phyloP scores from a whole-genome alignment of 108 stramenopile species.

The Conticribra guillardii region DNA sequence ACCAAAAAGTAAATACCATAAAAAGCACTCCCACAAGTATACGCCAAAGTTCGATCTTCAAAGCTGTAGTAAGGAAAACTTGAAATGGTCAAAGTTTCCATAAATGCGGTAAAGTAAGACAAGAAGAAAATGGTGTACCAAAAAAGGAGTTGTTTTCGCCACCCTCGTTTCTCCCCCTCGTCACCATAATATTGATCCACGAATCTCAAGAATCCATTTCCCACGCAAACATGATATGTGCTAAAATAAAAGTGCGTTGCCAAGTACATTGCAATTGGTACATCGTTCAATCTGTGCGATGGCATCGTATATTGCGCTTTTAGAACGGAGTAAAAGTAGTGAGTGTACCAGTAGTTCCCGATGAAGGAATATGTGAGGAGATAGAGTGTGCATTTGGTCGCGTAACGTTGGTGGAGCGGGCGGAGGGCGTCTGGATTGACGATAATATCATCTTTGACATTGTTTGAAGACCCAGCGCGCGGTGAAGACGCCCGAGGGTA shows the following conservation, averaged over 20 bases:
- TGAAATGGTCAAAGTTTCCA: slow-evolving; percentile 96
- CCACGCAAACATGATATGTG: slow-evolving; percentile 90
- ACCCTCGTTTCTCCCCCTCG: slow-evolving; percentile 6
- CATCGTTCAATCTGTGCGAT: slow-evolving; percentile 92
- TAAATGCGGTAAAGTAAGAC: slow-evolving; percentile 95
- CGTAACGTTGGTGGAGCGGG: slow-evolving; percentile 78
- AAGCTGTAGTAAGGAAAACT: slow-evolving; percentile 96
- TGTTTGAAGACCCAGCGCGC: slow-evolving; percentile 11
- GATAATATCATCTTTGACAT: slow-evolving; percentile 12
- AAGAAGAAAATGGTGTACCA: slow-evolving; percentile 65
- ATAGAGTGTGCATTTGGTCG: slow-evolving; percentile 93
- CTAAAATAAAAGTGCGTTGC: slow-evolving; percentile 98
- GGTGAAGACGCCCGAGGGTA: slow-evolving; percentile 54
- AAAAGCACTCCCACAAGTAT: slow-evolving; percentile 82
- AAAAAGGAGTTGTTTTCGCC: slow-evolving; percentile 47
- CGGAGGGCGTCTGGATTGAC: slow-evolving; percentile 69
- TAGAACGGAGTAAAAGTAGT: slow-evolving; percentile 97
- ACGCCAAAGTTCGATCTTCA: slow-evolving; percentile 83
- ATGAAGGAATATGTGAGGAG: slow-evolving; percentile 93
- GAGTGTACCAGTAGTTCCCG: slow-evolving; percentile 98
- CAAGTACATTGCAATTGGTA: slow-evolving; percentile 93
- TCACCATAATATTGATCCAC: slow-evolving; percentile 63
- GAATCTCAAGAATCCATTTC: slow-evolving; percentile 88
- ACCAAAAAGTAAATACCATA: slow-evolving; percentile 99
- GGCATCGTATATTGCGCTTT: slow-evolving; percentile 96